Base-by-base conservation (phyloP, 345 rosid genomes). In the Firmiana major region DNA sequence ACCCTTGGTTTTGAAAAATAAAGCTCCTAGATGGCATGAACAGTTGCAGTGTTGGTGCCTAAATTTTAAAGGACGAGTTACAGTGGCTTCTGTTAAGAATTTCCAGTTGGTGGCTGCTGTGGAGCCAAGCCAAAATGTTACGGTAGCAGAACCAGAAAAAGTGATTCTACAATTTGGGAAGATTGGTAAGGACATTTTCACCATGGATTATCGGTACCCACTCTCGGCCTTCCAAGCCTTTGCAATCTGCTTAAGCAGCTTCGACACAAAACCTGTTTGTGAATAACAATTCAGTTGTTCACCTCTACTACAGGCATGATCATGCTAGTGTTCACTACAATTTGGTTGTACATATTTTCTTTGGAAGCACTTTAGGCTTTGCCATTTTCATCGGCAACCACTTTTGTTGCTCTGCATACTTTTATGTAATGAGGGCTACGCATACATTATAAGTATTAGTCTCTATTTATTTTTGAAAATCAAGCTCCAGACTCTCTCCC, bases 11-110 rank as follows among this genome's bases (percentile, higher is more conserved):
- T 73, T 94, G 82, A 94, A 88, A 83, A 94, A 94, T 81, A 94
- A 94, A 82, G 88, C 92, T 3, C 98, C 98, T 59, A 90, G 98
- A 80, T 94, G 98, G 98, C 98, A 94, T 66, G 98, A 92, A 69
- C 98, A 92, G 80, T 84, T 92, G 54, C 98, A 92, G 64, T 94
- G 97, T 78, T 91, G 98, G 98, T 94, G 98, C 83, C 81, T 94
- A 0, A 94, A 92, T 81, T 92, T 92, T 75, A 94, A 85, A 85
- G 98, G 97, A 7, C 92, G 98, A 22, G 98, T 91, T 7, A 90
- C 97, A 0, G 94, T 94, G 34, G 98, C 98, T 24, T 94, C 98
- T 2, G 97, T 94, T 45, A 94, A 94, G 85, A 94, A 94, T 79
- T 94, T 94, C 64, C 98, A 94, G 91, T 84, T 94, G 69, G 94